Evolutionary conservation across 2,329 filamentous ascomycete genomes (phyloP), one percentile per base, ranked within the genome.

Genomic region (Fusarium sp.): DNA sequence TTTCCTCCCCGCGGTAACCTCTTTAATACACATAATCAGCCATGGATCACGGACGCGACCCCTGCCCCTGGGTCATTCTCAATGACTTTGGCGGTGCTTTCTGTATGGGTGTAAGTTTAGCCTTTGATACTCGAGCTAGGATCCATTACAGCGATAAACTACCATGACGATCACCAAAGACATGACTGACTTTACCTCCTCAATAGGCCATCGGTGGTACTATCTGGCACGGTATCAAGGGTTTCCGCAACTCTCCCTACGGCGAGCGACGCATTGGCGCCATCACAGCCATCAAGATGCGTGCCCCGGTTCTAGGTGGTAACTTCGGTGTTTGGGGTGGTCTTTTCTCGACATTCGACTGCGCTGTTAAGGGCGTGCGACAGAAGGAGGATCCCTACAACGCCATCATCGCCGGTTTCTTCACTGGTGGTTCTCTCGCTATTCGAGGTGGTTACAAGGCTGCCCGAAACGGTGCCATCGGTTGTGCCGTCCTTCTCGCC

Each of bases 311-410:
- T 34, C 88, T 98, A 49, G 96, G 96, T 78, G 96, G 96, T 77
- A 99, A 99, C 86, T 99, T 98, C 76, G 95, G 95, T 76, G 93
- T 97, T 60, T 98, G 96, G 95, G 95, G 96, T 79, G 96, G 96
- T 72, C 85, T 98, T 61, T 98, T 98, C 86, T 93, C 90, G 75
- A 97, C 93, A 67, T 98, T 95, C 78, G 96, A 99, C 84, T 99
- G 96, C 85, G 92, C 94, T 23, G 92, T 98, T 68, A 99, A 98
- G 87, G 95, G 95, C 61, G 85, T 95, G 59, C 86, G 94, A 72
- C 93, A 96, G 87, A 98, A 98, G 90, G 96, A 99, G 82, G 96
- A 98, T 80, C 94, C 96, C 16, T 98, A 94, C 85, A 98, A 98
- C 83, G 94, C 94, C 77, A 98, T 99, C 80, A 97, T 95, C 75